Evolutionary conservation across 129 eudicot genomes (phyloP), one percentile per base, ranked within the genome.

Genomic region (Mikania micrantha): DNA sequence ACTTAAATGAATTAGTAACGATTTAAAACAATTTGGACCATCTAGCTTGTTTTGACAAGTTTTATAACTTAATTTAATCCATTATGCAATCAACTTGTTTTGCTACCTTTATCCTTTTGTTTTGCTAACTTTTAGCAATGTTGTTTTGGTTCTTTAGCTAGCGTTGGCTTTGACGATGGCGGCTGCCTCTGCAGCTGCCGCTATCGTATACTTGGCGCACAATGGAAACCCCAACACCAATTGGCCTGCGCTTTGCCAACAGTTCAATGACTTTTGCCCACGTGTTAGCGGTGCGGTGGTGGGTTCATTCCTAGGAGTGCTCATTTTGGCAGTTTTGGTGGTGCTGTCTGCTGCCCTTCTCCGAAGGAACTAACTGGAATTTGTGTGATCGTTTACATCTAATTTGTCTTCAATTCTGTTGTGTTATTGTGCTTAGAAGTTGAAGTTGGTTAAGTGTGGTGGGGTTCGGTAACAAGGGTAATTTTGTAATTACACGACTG

Each of bases 121-220:
- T n/a, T n/a, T n/a, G n/a, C n/a, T n/a, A n/a, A n/a, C n/a, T 38
- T 64, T 9, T 28, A 56, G 17, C 28, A 3, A 0, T 42, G 54
- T 10, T 2, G 15, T 21, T 16, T 49, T 47, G 20, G 27, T 60
- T 49, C 5, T 48, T 69, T 76, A 90, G 97, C 34, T 79, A 63
- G 69, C 76, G 40, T 73, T 84, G 67, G 91, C 84, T 8, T 64
- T 82, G 36, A 82, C 88, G 0, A 70, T 85, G 32, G 80, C 91
- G 0, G 87, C 74, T 11, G 97, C 91, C 40, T 79, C 91, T 1
- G 89, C 87, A 7, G 87, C 91, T 7, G 87, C 95, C 9, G 88
- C 97, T 25, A 90, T 90, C 5, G 95, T 90, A 32, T 90, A 87
- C 84, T 79, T 90, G 65, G 89, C 95, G 0, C 97, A 84, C 69